A percentile compares a stretch with the other conserved stretches of the same genome.
Evolutionary conservation across 352 stramenopile species (phyloP).

Genomic region (Phytophthora macrochlamydospora): DNA sequence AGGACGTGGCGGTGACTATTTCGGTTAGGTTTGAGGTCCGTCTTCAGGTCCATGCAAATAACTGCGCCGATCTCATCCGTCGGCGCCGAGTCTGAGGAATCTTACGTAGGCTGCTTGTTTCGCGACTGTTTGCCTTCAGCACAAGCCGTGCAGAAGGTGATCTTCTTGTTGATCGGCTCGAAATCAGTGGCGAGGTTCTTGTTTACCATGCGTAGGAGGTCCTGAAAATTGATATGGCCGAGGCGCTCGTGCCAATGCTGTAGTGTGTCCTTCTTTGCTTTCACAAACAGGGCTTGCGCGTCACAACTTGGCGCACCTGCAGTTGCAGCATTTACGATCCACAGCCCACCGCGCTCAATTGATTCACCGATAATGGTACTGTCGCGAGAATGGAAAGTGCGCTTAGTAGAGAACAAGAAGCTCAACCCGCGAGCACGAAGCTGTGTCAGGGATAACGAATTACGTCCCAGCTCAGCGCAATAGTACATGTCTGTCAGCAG

Average conservation of each 20-base stretch:
- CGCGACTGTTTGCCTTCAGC: conserved; percentile 17
- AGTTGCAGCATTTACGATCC: not conserved
- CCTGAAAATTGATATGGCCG: conserved; percentile 11
- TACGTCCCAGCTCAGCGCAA: not conserved
- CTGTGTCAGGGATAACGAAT: not conserved
- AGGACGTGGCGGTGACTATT: conserved; percentile 14
- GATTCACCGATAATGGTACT: not conserved
- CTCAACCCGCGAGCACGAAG: not conserved
- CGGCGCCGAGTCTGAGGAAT: conserved; percentile 8
- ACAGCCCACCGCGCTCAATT: not conserved
- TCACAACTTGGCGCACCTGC: not conserved
- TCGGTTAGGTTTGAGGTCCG: conserved; percentile 2
- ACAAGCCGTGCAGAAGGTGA: conserved; percentile 8
- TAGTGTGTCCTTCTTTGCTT: not conserved
- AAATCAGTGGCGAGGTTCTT: not conserved
- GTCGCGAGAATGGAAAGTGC: not conserved
- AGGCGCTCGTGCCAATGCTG: conserved; percentile 9
- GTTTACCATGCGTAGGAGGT: not conserved
- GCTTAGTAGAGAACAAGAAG: not conserved
- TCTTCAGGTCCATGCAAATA: conserved; percentile 16
- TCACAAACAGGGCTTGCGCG: not conserved
- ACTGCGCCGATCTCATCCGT: conserved; percentile 17
- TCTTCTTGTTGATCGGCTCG: not conserved
- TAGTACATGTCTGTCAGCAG: conserved; percentile 13
- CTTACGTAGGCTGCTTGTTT: conserved; percentile 1